Base-by-base conservation (phyloP, 1,139 yeast genomes). In the Hanseniaspora gamundiae region DNA sequence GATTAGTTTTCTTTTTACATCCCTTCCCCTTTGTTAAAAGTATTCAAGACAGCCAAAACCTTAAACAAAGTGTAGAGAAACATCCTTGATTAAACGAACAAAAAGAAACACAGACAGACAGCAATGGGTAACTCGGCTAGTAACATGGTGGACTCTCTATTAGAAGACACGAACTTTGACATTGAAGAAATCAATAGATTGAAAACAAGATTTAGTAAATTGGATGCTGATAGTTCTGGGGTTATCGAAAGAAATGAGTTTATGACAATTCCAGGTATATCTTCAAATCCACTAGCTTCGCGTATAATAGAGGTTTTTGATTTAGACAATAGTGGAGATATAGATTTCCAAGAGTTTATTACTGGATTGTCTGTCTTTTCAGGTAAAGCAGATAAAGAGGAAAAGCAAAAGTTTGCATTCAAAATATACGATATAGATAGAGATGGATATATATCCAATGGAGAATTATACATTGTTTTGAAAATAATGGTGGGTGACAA, bases 401-500 rank as follows among this genome's bases (percentile, higher is more conserved):
- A 87, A 52, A 91, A 91, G 63, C 70, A 91, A 50, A 71, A 70
- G 58, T 91, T 93, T 69, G 94, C 96, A 21, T 93, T 93, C 66
- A 84, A 80, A 58, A 86, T 93, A 17, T 93, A 91, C 58, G 99
- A 93, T 59, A 87, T 93, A 51, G 99, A 93, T 62, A 72, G 88
- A 45, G 99, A 93, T 60, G 98, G 98, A 0, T 87, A 61, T 58
- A 85, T 93, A 40, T 88, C 96, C 4, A 91, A 91, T 58, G 98
- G 98, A 20, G 99, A 93, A 63, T 66, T 93, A 47, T 93, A 81
- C 58, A 73, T 91, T 41, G 97, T 93, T 39, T 71, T 93, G 68
- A 85, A 91, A 64, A 84, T 86, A 78, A 93, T 93, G 98, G 98
- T 91, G 35, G 98, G 97, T 2, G 81, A 78, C 55, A 88, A 91